Evolutionary conservation across 1,284 basidiomycete genomes (phyloP).

Genomic region (Apiotrichum akiyoshidainum): DNA sequence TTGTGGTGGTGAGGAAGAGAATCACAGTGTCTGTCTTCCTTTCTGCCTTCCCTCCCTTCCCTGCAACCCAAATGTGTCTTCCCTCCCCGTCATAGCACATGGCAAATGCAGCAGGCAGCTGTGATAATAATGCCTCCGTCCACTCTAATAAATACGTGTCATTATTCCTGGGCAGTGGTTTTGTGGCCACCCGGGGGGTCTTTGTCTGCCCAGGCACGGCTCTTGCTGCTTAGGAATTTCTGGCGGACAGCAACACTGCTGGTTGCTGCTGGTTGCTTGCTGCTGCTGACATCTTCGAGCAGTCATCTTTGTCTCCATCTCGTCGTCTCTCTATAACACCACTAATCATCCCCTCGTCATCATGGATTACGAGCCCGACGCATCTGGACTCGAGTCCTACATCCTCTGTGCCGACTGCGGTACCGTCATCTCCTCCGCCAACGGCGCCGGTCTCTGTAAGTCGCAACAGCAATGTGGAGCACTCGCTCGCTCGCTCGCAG

Average conservation of each 20-base stretch:
- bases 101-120: too few species aligned
- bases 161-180: too few species aligned
- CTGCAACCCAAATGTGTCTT: too few species aligned
- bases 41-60: too few species aligned
- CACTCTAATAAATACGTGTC: too few species aligned
- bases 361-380: constrained; percentile 49
- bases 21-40: too few species aligned
- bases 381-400: constrained; percentile 45
- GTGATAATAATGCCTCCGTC: too few species aligned
- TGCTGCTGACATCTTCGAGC: background rate
- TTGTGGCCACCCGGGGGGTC: constrained; percentile 7
- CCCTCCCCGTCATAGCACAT: too few species aligned
- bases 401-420: constrained; percentile 57
- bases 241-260: background rate
- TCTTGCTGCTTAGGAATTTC: background rate
- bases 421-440: constrained; percentile 77
- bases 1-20: background rate
- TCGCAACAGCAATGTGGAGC: constrained; percentile 3
- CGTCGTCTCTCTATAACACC: background rate
- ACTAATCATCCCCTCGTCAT: background rate
- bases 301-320: too few species aligned
- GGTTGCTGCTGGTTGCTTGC: background rate
- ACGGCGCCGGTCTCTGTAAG: constrained; percentile 87
- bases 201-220: too few species aligned
- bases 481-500: too few species aligned